Evolutionary conservation across 2,329 filamentous ascomycete species (phyloP).

Genomic region (Colletotrichum destructivum): DNA sequence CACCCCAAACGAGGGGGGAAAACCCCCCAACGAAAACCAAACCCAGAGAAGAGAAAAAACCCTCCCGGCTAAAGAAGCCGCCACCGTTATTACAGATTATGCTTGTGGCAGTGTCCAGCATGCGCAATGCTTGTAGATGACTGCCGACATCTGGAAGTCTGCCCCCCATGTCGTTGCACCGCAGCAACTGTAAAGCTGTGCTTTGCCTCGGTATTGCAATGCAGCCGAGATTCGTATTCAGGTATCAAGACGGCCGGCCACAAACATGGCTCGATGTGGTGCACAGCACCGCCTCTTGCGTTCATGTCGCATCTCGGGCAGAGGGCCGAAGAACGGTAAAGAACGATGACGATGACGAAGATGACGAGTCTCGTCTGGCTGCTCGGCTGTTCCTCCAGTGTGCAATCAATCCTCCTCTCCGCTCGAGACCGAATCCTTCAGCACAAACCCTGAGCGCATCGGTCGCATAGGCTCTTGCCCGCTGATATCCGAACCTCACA

Average conservation of each 20-base stretch:
- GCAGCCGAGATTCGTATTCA: background rate
- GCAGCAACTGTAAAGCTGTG: constrained; percentile 26
- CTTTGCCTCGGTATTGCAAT: constrained; percentile 12
- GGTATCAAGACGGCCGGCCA: background rate
- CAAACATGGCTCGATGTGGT: constrained; percentile 5
- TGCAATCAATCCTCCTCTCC: background rate
- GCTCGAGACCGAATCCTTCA: constrained; percentile 1
- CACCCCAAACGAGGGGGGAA: background rate
- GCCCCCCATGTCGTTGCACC: background rate
- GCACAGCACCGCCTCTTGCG: background rate
- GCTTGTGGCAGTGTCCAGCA: constrained; percentile 8
- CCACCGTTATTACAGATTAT: constrained; percentile 26
- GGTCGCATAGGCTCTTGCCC: constrained; percentile 42
- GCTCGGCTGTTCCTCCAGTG: background rate
- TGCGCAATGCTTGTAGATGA: constrained; percentile 13
- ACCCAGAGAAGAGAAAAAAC: background rate
- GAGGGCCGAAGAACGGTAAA: background rate
- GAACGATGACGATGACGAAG: background rate
- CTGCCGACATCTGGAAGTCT: constrained; percentile 4
- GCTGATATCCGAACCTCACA: constrained; percentile 42
- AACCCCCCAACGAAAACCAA: too few relatives aligned
- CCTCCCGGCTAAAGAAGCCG: constrained; percentile 11
- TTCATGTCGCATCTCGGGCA: background rate
- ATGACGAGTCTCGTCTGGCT: background rate
- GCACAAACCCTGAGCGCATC: constrained; percentile 39